Percentiles rank a stretch among this genome's conserved stretches.
These are phyloP conservation scores for Aureobasidium subglaciale DNA, from an alignment of 2,329 filamentous ascomycete species.

Conservation along the genomic window DNA sequence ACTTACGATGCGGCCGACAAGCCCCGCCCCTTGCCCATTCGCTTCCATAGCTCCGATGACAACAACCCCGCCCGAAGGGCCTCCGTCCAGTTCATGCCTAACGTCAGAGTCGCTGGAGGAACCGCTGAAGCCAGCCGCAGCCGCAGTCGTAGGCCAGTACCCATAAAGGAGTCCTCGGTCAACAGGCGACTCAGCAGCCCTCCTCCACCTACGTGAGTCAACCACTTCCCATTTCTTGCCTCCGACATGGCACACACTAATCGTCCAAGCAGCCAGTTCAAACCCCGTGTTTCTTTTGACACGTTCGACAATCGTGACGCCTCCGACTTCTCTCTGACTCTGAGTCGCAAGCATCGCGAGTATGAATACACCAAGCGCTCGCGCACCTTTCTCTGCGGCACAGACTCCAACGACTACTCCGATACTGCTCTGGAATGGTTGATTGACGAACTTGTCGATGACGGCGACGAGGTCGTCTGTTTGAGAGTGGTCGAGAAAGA, in stretches of 20 bases:
- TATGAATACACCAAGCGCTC: conserved; percentile 75
- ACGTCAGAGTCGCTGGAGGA: conserved; percentile 20
- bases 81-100: conserved; percentile 32
- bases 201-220: conserved; percentile 20
- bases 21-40: conserved; percentile 16
- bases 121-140: conserved; percentile 17
- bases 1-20: conserved; percentile 20
- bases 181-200: conserved; percentile 19
- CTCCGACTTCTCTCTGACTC: conserved; percentile 67
- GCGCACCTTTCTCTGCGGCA: conserved; percentile 82
- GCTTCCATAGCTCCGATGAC: conserved; percentile 20
- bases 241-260: not conserved
- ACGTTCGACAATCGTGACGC: conserved; percentile 63
- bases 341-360: conserved; percentile 79
- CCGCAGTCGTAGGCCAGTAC: conserved; percentile 17
- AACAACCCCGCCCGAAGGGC: conserved; percentile 22
- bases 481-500: conserved; percentile 82
- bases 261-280: conserved; percentile 47
- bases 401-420: conserved; percentile 86
- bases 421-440: conserved; percentile 91
- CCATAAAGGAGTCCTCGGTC: conserved; percentile 12
- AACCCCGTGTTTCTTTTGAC: conserved; percentile 65
- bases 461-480: conserved; percentile 89
- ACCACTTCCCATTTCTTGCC: not conserved
- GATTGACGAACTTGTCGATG: conserved; percentile 83